Conservation (phyloP, 495 filamentous ascomycete species). For the Penicillium paradoxum region DNA sequence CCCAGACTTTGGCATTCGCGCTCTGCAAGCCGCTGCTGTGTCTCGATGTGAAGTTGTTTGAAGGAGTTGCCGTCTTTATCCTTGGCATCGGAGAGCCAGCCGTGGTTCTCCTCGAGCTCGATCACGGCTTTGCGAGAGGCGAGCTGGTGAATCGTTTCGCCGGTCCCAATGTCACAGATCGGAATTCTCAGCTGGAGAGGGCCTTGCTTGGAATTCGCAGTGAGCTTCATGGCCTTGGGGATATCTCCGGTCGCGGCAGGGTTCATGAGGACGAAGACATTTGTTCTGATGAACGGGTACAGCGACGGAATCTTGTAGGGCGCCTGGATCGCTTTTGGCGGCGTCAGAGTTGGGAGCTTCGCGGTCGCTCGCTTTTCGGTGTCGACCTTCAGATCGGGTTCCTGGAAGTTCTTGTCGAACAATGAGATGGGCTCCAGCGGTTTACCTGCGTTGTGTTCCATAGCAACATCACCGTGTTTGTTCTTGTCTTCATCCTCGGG, state of each 20-base stretch:
- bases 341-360: slow-evolving; percentile 43
- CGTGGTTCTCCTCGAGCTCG: slow-evolving; percentile 64
- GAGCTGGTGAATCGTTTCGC: slow-evolving; percentile 62
- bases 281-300: slow-evolving; percentile 58
- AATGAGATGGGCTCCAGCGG: slow-evolving; percentile 49
- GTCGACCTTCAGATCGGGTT: slow-evolving; percentile 29
- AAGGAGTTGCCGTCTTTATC: slow-evolving; percentile 40
- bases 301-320: slow-evolving; percentile 58
- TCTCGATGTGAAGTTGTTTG: slow-evolving; percentile 42
- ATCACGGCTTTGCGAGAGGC: slow-evolving; percentile 61
- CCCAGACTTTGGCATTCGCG: slow-evolving; percentile 61
- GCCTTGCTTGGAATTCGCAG: slow-evolving; percentile 47
- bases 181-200: slow-evolving; percentile 60
- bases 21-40: slow-evolving; percentile 51
- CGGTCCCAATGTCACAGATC: slow-evolving; percentile 42
- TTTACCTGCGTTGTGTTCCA: neutral
- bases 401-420: slow-evolving; percentile 43
- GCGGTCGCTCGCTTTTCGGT: slow-evolving; percentile 24
- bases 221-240: slow-evolving; percentile 53
- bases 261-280: slow-evolving; percentile 58
- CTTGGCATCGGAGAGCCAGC: slow-evolving; percentile 56
- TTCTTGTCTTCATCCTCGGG: slow-evolving; percentile 1
- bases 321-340: slow-evolving; percentile 56
- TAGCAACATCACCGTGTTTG: neutral
- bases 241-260: slow-evolving; percentile 38